phyloP scores from a whole-genome alignment of 1,284 basidiomycete species.

The Cryptococcus sp. region DNA sequence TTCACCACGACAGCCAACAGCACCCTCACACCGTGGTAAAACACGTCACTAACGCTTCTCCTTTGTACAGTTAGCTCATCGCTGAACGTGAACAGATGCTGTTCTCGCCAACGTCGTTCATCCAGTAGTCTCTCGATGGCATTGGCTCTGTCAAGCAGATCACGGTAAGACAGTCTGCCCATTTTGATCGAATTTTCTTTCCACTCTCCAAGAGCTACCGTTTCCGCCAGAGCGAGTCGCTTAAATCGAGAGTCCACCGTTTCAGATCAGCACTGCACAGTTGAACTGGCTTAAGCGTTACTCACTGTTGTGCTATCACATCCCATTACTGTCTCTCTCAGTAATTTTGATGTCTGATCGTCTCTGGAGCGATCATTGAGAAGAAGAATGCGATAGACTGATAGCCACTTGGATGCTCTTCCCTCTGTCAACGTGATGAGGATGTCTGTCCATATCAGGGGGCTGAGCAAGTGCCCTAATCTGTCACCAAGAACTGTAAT shows the following conservation, averaged over 20 bases:
- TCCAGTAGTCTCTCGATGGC: constrained; percentile 57
- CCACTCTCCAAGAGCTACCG: constrained; percentile 65
- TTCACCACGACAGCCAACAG: constrained; percentile 15
- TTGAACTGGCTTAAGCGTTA: not conserved
- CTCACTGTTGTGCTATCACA: constrained; percentile 62
- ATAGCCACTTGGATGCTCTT: constrained; percentile 61
- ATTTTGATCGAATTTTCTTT: constrained; percentile 56
- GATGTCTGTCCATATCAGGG: constrained; percentile 82
- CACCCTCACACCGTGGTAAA: constrained; percentile 17
- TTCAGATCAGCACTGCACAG: too few species aligned
- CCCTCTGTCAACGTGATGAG: constrained; percentile 69
- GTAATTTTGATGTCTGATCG: constrained; percentile 46
- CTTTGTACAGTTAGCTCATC: constrained; percentile 10
- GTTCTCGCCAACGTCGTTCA: constrained; percentile 16
- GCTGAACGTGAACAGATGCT: constrained; percentile 7
- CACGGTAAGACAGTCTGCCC: constrained; percentile 54
- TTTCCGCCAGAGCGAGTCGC: constrained; percentile 73
- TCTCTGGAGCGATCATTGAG: constrained; percentile 52
- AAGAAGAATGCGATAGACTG: constrained; percentile 59
- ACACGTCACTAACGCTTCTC: constrained; percentile 13
- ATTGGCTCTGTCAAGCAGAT: constrained; percentile 60
- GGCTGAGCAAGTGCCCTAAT: constrained; percentile 60
- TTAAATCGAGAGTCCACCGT: constrained; percentile 41
- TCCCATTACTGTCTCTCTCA: constrained; percentile 76
- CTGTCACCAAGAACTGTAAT: constrained; percentile 1